These are phyloP conservation scores for Skeletonema marinoi DNA, from an alignment of 108 stramenopile species.

Conservation along the genomic window DNA sequence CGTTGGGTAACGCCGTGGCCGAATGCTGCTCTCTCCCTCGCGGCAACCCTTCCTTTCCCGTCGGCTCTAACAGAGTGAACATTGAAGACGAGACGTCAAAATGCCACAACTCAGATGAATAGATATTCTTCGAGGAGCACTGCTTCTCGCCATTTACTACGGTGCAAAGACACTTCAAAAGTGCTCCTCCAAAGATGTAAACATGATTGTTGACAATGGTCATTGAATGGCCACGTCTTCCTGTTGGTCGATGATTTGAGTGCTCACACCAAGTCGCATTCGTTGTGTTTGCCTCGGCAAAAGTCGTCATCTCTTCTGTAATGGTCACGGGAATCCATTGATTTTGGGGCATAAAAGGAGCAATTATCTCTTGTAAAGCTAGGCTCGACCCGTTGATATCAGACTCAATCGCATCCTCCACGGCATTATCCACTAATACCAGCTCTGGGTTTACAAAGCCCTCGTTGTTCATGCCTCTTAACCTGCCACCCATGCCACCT, in stretches of 20 bases:
- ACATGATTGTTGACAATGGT: slow-evolving; percentile 26
- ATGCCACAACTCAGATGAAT: slow-evolving; percentile 41
- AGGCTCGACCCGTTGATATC: not conserved
- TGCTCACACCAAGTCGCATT: slow-evolving; percentile 24
- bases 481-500: not conserved
- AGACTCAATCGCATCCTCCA: not conserved
- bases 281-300: not conserved
- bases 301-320: slow-evolving; percentile 3
- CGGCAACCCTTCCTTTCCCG: not conserved
- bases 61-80: slow-evolving; percentile 15
- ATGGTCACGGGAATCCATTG: slow-evolving; percentile 16
- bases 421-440: not conserved
- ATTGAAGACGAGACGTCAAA: slow-evolving; percentile 15
- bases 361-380: slow-evolving; percentile 1
- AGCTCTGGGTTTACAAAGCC: slow-evolving; percentile 16
- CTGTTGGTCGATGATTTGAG: slow-evolving; percentile 14
- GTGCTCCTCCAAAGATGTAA: slow-evolving; percentile 42
- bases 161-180: slow-evolving; percentile 28
- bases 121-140: slow-evolving; percentile 22
- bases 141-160: not conserved
- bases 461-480: not conserved
- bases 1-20: slow-evolving; percentile 25
- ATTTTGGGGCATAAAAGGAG: slow-evolving; percentile 10
- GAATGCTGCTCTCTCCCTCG: slow-evolving; percentile 42
- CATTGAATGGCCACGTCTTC: slow-evolving; percentile 39